Evolutionary conservation across 2,329 filamentous ascomycete genomes (phyloP), one percentile per base, ranked within the genome.

Genomic region (Aspergillus intermedius): DNA sequence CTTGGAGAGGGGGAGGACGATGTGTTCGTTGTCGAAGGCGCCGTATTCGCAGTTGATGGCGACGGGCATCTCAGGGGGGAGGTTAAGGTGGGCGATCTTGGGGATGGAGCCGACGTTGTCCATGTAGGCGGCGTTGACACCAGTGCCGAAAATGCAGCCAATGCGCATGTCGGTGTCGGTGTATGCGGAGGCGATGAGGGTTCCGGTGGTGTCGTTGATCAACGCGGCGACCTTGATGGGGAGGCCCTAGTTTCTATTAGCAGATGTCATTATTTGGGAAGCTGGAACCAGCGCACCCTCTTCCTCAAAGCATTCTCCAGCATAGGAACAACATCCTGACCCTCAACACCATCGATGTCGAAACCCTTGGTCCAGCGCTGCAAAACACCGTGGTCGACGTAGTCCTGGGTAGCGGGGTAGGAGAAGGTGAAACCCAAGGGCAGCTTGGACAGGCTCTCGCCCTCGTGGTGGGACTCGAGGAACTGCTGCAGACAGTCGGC

Each of bases 41-140:
- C 91, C 91, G 81, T 91, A 96, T 70, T 97, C 91, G 75, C 91
- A 96, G 77, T 96, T 96, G 75, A 97, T 95, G 46, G 89, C 90
- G 78, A 96, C 94, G 42, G 86, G 89, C 52, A 83, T 83, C 53
- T 93, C 84, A 0, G 88, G 77, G 44, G 90, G 87, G 34, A 97
- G 80, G 62, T 94, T 93, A 77, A 95, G 81, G 73, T 96, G 83
- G 9, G 87, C 88, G 47, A 98, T 82, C 78, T 98, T 98, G 56
- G 91, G 91, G 56, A 98, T 89, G 10, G 86, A 88, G 56, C 89
- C 90, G 55, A 82, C 88, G 63, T 94, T 74, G 72, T 98, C 93
- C 87, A 98, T 95, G 75, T 98, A 98, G 35, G 93, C 93, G 37
- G 91, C 93, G 64, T 98, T 98, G 75, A 93, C 96, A 51, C 93